These are phyloP conservation scores for Pulicaria dysenterica DNA, from an alignment of 129 eudicot genomes.

Conservation along the genomic window DNA sequence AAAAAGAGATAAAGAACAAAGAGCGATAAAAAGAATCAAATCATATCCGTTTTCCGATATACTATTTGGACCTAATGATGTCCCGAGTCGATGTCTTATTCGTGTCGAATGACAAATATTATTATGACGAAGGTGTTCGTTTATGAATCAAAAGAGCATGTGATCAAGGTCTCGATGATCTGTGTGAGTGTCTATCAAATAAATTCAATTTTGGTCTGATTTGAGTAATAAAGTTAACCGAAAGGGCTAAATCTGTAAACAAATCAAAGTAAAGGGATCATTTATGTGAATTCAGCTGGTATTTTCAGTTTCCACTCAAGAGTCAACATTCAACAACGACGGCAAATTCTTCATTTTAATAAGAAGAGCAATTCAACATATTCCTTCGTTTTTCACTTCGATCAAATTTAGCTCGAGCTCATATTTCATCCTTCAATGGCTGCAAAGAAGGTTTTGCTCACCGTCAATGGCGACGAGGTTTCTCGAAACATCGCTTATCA, in stretches of 20 bases:
- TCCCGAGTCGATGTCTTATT: too few relatives aligned
- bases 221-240: not conserved
- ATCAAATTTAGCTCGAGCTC: not conserved
- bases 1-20: too few relatives aligned
- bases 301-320: not conserved
- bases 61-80: too few relatives aligned
- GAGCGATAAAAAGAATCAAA: too few relatives aligned
- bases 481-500: constrained; percentile 67
- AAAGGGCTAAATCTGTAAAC: not conserved
- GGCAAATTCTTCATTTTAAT: not conserved
- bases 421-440: constrained; percentile 29
- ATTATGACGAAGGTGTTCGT: too few relatives aligned
- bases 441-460: constrained; percentile 68
- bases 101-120: too few relatives aligned
- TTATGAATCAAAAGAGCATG: too few relatives aligned
- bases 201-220: too few relatives aligned
- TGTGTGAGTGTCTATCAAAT: too few relatives aligned
- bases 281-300: not conserved
- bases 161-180: too few relatives aligned
- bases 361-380: constrained; percentile 13
- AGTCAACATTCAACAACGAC: constrained; percentile 28
- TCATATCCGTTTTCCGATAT: too few relatives aligned
- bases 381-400: not conserved
- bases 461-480: constrained; percentile 70
- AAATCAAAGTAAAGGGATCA: not conserved